These are phyloP conservation scores for Cyclostephanos tholiformis DNA, from an alignment of 108 stramenopile species.

Conservation along the genomic window DNA sequence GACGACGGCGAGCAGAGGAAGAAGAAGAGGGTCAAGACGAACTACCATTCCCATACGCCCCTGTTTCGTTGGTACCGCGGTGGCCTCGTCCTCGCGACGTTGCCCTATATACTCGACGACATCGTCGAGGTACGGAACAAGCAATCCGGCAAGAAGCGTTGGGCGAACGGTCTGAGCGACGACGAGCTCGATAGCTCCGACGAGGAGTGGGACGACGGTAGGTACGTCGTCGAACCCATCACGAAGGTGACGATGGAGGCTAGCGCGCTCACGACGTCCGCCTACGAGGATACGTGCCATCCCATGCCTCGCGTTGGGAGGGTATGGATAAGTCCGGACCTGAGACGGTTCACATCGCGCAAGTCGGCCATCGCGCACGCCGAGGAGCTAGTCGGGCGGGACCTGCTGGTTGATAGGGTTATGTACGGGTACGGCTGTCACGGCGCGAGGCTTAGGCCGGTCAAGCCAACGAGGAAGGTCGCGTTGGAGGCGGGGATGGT, in stretches of 20 bases:
- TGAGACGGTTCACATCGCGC: conserved; percentile 62
- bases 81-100: conserved; percentile 57
- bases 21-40: conserved; percentile 19
- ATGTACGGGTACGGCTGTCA: conserved; percentile 65
- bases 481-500: conserved; percentile 76
- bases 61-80: conserved; percentile 55
- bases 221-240: conserved; percentile 13
- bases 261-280: conserved; percentile 33
- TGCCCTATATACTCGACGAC: conserved; percentile 64
- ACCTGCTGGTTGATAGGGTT: conserved; percentile 66
- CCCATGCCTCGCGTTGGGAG: conserved; percentile 37
- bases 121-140: conserved; percentile 39
- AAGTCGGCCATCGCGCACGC: conserved; percentile 74
- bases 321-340: conserved; percentile 71
- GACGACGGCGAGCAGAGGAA: conserved; percentile 30
- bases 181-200: conserved; percentile 49
- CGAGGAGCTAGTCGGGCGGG: conserved; percentile 48
- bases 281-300: conserved; percentile 41
- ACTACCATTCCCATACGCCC: conserved; percentile 32
- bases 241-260: conserved; percentile 36
- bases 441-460: conserved; percentile 61
- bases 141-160: conserved; percentile 25
- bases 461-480: conserved; percentile 58
- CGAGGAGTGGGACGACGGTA: conserved; percentile 44
- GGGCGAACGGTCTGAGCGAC: conserved; percentile 24